Percentiles rank a stretch among this genome's conserved stretches.
phyloP scores from a whole-genome alignment of 2,329 filamentous ascomycete species.

The Biscogniauxia sp. region DNA sequence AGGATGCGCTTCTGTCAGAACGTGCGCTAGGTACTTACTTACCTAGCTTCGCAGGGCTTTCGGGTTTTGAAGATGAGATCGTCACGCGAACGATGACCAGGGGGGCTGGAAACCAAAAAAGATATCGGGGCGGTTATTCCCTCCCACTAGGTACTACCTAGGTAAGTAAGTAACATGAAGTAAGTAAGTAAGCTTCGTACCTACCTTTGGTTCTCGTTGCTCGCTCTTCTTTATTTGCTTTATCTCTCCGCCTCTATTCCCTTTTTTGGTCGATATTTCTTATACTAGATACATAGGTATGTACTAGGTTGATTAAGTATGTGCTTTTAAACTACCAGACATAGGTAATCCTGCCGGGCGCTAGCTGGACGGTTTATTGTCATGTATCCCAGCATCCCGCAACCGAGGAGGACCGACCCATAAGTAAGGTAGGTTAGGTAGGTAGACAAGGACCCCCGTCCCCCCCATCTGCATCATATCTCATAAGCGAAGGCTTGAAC shows the following conservation, averaged over 20 bases:
- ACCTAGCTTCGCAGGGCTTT: too few relatives aligned
- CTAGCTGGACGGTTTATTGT: background rate
- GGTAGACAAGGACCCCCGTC: too few relatives aligned
- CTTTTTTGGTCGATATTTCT: background rate
- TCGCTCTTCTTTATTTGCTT: background rate
- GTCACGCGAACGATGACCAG: background rate
- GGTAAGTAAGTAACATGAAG: too few relatives aligned
- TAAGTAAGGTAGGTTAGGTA: too few relatives aligned
- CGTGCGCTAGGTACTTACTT: too few relatives aligned
- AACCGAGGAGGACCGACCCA: background rate
- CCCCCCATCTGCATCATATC: too few relatives aligned
- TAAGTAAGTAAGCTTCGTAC: too few relatives aligned
- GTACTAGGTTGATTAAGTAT: too few relatives aligned
- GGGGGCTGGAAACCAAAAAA: background rate
- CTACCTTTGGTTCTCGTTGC: background rate
- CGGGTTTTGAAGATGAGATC: background rate
- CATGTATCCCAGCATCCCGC: background rate
- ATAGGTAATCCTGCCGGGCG: background rate
- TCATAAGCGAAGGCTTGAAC: background rate
- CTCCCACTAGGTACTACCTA: background rate
- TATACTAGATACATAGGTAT: too few relatives aligned
- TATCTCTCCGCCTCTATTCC: background rate
- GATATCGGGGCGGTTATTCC: background rate
- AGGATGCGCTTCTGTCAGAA: too few relatives aligned
- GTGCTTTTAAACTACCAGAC: too few relatives aligned